These are phyloP conservation scores for Pholiota adiposa DNA, from an alignment of 1,284 basidiomycete species.

Conservation along the genomic window DNA sequence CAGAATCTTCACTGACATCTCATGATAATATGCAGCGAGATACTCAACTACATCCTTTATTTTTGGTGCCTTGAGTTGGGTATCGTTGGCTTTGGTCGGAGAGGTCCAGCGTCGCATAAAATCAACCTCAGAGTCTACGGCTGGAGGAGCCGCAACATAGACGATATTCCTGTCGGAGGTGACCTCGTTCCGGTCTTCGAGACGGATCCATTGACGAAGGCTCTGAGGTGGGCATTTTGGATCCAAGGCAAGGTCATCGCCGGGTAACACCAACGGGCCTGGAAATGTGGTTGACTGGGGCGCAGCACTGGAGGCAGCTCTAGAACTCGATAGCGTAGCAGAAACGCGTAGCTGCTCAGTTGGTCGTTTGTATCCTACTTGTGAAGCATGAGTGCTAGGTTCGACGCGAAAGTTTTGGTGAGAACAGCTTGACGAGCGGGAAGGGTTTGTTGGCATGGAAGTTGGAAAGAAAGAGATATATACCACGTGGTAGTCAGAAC, in stretches of 20 bases:
- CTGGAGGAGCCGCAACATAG: slow-evolving; percentile 36
- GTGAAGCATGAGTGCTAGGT: slow-evolving; percentile 15
- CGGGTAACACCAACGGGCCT: slow-evolving; percentile 36
- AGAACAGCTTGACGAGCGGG: background rate
- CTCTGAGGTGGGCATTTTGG: slow-evolving; percentile 38
- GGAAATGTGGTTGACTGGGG: slow-evolving; percentile 26
- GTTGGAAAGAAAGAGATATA: background rate
- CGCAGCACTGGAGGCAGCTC: slow-evolving; percentile 1
- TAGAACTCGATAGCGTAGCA: slow-evolving; percentile 20
- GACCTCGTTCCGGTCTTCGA: slow-evolving; percentile 35
- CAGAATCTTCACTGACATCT: slow-evolving; percentile 30
- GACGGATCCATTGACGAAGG: slow-evolving; percentile 31
- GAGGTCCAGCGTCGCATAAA: slow-evolving; percentile 29
- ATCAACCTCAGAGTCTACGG: slow-evolving; percentile 22
- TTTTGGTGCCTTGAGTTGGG: slow-evolving; percentile 6
- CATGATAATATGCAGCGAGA: slow-evolving; percentile 36
- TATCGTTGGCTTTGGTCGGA: slow-evolving; percentile 8
- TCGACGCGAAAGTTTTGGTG: slow-evolving; percentile 3
- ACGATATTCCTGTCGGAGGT: slow-evolving; percentile 28
- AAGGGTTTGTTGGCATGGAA: background rate
- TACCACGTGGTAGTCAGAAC: background rate
- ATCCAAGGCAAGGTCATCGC: slow-evolving; percentile 36
- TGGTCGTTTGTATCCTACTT: slow-evolving; percentile 23
- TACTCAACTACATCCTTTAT: slow-evolving; percentile 32
- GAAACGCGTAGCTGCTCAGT: slow-evolving; percentile 23